Conservation (phyloP, 176 grass and related monocot genomes). For the Aegilops speltoides region DNA sequence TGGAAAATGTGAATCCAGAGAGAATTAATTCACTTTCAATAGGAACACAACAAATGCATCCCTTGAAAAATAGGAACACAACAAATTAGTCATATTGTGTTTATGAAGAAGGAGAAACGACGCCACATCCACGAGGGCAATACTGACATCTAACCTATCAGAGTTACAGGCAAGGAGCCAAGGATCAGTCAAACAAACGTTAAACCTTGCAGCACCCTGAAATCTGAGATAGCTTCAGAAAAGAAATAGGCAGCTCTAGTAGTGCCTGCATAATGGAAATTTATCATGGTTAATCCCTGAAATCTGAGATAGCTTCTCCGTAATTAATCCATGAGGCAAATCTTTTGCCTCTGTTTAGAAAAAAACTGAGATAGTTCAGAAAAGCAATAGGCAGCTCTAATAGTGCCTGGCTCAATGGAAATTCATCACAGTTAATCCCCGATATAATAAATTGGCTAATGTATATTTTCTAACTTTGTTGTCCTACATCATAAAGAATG, state of each 20-base stretch:
- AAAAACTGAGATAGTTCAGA: neutral
- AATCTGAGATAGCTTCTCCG: too few species aligned
- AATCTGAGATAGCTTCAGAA: neutral
- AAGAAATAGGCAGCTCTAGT: neutral
- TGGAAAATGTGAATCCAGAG: neutral
- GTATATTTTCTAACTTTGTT: neutral
- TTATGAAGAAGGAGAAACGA: neutral
- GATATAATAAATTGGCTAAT: neutral
- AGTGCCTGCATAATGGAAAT: neutral
- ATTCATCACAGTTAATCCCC: neutral
- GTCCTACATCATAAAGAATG: neutral
- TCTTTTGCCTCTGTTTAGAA: too few species aligned
- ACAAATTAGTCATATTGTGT: neutral
- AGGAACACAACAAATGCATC: neutral
- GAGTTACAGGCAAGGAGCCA: neutral
- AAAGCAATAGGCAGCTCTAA: neutral
- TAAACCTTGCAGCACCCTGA: neutral
- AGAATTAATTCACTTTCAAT: neutral
- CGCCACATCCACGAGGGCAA: neutral
- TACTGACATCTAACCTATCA: neutral
- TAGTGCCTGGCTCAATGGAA: neutral
- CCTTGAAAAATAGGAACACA: neutral
- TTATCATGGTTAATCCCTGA: neutral
- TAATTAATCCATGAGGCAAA: too few species aligned
- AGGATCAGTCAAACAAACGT: neutral